Evolutionary conservation across 805 yeast genomes (phyloP), one percentile per base, ranked within the genome.

Genomic region (Zygotorulaspora chibaensis): DNA sequence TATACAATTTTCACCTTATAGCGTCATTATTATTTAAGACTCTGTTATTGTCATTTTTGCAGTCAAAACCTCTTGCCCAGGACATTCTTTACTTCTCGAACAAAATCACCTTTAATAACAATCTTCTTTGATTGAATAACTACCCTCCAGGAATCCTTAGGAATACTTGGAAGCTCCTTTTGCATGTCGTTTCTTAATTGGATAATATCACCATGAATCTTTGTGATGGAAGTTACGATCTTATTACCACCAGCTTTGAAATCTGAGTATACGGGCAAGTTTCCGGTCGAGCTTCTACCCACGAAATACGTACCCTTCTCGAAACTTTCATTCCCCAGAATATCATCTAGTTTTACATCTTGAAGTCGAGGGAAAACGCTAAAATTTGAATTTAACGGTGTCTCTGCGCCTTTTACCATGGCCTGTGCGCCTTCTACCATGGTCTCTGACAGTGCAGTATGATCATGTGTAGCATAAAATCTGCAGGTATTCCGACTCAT

Each of bases 221-320:
- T 77, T 61, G 85, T 80, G 23, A 88, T 73, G 59, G 87, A 89
- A 0, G 96, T 88, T 56, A 77, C 76, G n/a, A 73, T 67, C 11
- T 72, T 70, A 49, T 80, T 81, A 18, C 81, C 78, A 49, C 79
- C 77, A 20, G 53, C 50, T 61, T 81, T 86, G 51, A 73, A 65
- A 51, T 84, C 87, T 43, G 76, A 72, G 67, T 88, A 88, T 1
- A 88, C 85, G n/a, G 96, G 96, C 61, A 89, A 71, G 60, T 84
- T 80, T 3, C 91, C 88, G 38, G 69, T 72, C 12, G 74, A 66
- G 7, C 87, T 73, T 62, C 84, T 80, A 35, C 57, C 59, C 10
- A 71, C 53, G 45, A 53, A 63, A 53, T 71, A 71, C 2, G 58
- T 56, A 2, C 59, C 60, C 37, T 56, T 55, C 7, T 64, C 68